Conservation (phyloP, 2,329 filamentous ascomycete species). For the Sarocladiaceae sp. region DNA sequence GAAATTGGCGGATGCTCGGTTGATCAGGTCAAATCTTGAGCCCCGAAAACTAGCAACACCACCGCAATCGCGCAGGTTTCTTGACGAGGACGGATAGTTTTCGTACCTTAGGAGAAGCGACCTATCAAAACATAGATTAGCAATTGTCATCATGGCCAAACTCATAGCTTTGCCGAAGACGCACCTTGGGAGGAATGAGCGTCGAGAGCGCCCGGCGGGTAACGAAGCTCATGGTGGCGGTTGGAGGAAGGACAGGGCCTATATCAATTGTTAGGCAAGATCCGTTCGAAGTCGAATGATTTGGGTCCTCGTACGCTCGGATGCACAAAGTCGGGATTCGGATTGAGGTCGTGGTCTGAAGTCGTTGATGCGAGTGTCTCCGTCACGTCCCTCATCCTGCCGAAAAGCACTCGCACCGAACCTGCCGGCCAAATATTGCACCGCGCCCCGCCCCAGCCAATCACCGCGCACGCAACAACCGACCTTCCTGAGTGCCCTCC, state of each 20-base stretch:
- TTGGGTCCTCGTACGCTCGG: conserved; percentile 5
- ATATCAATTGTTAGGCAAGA: not conserved
- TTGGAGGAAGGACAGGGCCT: conserved; percentile 19
- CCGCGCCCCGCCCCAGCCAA: conserved; percentile 34
- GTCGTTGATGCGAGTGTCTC: conserved; percentile 18
- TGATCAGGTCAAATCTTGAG: no score
- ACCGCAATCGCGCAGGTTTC: no score
- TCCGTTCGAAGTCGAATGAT: no score
- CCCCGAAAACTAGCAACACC: no score
- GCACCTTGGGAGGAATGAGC: conserved; percentile 97
- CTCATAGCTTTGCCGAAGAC: conserved; percentile 21
- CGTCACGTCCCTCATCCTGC: conserved; percentile 19
- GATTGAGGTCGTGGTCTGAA: conserved; percentile 3
- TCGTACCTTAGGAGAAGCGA: conserved; percentile 80
- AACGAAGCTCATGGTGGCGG: conserved; percentile 82
- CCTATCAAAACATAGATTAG: conserved; percentile 44
- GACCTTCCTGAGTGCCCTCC: conserved; percentile 7
- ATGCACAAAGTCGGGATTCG: conserved; percentile 6
- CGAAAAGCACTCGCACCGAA: conserved; percentile 44
- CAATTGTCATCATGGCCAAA: conserved; percentile 13
- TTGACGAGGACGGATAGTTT: conserved; percentile 11
- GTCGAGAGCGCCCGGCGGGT: conserved; percentile 89
- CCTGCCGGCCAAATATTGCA: conserved; percentile 33
- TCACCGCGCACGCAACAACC: conserved; percentile 22
- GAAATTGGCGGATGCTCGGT: no score